Percentiles rank a stretch among this genome's conserved stretches.
Conservation (phyloP, 1,284 basidiomycete genomes). For the Fomitopsis betulina region DNA sequence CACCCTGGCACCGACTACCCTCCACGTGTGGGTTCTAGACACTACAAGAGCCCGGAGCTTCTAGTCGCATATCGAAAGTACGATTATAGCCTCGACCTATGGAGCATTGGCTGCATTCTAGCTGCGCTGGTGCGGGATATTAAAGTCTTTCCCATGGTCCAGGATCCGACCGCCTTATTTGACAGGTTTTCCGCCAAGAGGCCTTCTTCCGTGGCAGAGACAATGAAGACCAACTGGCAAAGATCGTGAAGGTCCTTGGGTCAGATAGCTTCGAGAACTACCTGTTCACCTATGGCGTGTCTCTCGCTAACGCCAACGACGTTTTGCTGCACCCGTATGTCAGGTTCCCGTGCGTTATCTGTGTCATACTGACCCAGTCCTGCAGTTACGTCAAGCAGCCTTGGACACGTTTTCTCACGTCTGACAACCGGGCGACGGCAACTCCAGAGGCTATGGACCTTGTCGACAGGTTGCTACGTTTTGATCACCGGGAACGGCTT, state of each 20-base stretch:
- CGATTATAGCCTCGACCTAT: conserved; percentile 84
- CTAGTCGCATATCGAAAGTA: conserved; percentile 86
- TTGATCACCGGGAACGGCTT: conserved; percentile 81
- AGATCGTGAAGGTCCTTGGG: conserved; percentile 84
- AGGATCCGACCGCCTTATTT: not conserved
- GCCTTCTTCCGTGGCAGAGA: conserved; percentile 90
- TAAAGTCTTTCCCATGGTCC: not conserved
- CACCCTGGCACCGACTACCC: conserved; percentile 86
- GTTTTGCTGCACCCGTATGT: conserved; percentile 59
- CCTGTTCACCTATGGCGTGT: conserved; percentile 72
- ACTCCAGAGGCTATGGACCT: conserved; percentile 77
- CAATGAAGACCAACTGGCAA: conserved; percentile 87
- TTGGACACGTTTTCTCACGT: conserved; percentile 68
- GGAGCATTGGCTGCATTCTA: conserved; percentile 89
- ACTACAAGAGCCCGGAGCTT: conserved; percentile 88
- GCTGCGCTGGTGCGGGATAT: conserved; percentile 66
- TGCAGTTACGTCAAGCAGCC: conserved; percentile 68
- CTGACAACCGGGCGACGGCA: conserved; percentile 73
- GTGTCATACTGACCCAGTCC: not conserved
- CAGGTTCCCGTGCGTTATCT: not conserved
- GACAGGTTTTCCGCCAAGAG: conserved; percentile 79
- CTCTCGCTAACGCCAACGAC: conserved; percentile 67
- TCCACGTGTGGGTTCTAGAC: conserved; percentile 85
- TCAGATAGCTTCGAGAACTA: conserved; percentile 78
- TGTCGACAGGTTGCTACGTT: conserved; percentile 79